Base-by-base conservation (phyloP, 2,329 filamentous ascomycete species). In the Drechslerella dactyloides region DNA sequence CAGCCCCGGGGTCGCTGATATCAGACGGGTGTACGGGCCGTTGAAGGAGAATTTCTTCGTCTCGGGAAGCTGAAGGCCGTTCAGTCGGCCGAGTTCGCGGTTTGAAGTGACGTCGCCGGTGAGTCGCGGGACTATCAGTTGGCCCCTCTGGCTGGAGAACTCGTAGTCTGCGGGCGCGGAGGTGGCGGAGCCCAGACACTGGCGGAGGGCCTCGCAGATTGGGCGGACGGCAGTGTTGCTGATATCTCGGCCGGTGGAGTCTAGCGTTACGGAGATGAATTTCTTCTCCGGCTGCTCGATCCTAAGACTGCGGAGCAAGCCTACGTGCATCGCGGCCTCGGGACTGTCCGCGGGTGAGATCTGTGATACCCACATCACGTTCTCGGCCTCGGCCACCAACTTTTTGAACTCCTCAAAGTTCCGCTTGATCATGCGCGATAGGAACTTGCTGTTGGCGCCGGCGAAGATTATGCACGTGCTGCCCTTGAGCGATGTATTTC, bases 1-100 rank as follows among this genome's bases (percentile, higher is more conserved):
- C 0, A 78, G 48, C 7, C 78, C 78, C 0, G 77, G 74, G 0
- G 75, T 77, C 27, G 52, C 21, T 4, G 30, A 7, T n/a, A 35
- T 27, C 10, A 37, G 13, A 23, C 52, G 24, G 10, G 24, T 37
- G 13, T 54, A 54, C 2, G 24, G 27, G 17, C 52, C 52, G 2
- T 30, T 11, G 27, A 54, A 54, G 3, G 52, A 35, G 19, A 54
- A 54, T 8, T 6, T 7, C 24, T 37, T 54, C 7, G 10, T n/a
- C 35, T 54, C 52, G 5, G 52, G 1, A n/a, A 54, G 8, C 15
- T 54, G 52, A 27, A n/a, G 24, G 17, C 52, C 52, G 10, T 23
- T 13, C 27, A 54, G 1, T 35, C 37, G 33, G 11, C 37, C 23
- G 4, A 54, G 23, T 6, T 54, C 30, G 3, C 24, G 52, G n/a